phyloP scores from a whole-genome alignment of 2,329 filamentous ascomycete species.

The Juglanconis juglandina region DNA sequence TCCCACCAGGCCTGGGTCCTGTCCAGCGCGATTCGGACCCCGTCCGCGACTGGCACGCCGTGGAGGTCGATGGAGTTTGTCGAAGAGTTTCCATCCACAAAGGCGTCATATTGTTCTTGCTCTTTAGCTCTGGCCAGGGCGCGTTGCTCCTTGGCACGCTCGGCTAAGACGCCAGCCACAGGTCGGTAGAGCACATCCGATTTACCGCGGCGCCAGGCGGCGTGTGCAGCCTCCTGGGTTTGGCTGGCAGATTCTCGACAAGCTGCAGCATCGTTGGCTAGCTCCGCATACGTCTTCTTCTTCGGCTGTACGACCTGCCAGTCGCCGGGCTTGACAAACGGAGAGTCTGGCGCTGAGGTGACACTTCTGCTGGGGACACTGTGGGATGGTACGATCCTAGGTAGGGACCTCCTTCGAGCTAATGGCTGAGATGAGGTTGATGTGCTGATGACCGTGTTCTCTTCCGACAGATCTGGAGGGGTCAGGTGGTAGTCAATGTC shows the following conservation, averaged over 20 bases:
- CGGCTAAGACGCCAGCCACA: conserved; percentile 72
- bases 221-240: conserved; percentile 36
- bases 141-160: conserved; percentile 64
- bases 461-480: conserved; percentile 8
- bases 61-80: conserved; percentile 70
- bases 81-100: conserved; percentile 66
- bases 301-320: conserved; percentile 13
- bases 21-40: conserved; percentile 70
- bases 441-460: conserved; percentile 8
- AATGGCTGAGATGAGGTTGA: background rate
- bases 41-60: conserved; percentile 76
- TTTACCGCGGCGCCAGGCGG: conserved; percentile 47
- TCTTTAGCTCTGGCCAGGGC: conserved; percentile 55
- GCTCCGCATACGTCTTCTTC: conserved; percentile 13
- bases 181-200: conserved; percentile 72
- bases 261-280: conserved; percentile 8
- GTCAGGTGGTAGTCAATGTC: conserved; percentile 15
- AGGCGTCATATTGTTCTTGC: conserved; percentile 65
- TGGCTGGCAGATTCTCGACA: conserved; percentile 13
- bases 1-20: conserved; percentile 75
- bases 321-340: background rate
- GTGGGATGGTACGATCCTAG: background rate
- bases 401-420: conserved; percentile 10
- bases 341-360: conserved; percentile 24
- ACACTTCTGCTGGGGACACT: conserved; percentile 26